Base-by-base conservation (phyloP, 164 flowering plant genomes). In the Saururus chinensis region DNA sequence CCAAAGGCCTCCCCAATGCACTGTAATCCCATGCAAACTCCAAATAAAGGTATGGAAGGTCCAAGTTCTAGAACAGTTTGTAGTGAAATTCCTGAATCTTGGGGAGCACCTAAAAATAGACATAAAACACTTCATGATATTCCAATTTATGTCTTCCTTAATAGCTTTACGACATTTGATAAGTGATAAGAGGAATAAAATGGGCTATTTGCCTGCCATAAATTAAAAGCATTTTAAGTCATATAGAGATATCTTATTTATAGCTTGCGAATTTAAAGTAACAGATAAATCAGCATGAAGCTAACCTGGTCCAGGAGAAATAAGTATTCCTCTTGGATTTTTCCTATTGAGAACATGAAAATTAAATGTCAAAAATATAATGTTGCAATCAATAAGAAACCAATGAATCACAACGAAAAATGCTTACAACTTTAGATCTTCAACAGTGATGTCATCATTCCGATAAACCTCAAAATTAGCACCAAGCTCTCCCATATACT, bases 1-100 rank as follows among this genome's bases (percentile, higher is more conserved):
- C 99, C 99, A 79, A 84, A 95, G 56, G 98, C 97, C 79, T 91
- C 96, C 23, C 99, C 99, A 52, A 91, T 91, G 85, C 99, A 95
- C 70, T 95, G 99, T 70, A 95, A 65, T 19, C 96, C 99, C 99
- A 95, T 95, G 59, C 99, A 95, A 57, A 91, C 99, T 52, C 99
- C 99, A 76, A 95, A 91, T 42, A 91, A 40, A 57, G 99, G 97
- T 26, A 87, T 75, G 45, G 51, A 65, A 8, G 99, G 93, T 62
- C 97, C 99, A 70, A 95, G 89, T 70, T 95, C 92, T 73, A 86
- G 61, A 58, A 91, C 96, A 60, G 92, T 89, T 69, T 88, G 90
- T 69, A 95, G 72, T 16, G 99, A 89, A 74, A 95, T 95, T 59
- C 99, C 98, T 30, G 97, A 95, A 75, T 95, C 98, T 74, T 86